Conservation (phyloP, 352 stramenopile species). For the Globisporangium barbulae region DNA sequence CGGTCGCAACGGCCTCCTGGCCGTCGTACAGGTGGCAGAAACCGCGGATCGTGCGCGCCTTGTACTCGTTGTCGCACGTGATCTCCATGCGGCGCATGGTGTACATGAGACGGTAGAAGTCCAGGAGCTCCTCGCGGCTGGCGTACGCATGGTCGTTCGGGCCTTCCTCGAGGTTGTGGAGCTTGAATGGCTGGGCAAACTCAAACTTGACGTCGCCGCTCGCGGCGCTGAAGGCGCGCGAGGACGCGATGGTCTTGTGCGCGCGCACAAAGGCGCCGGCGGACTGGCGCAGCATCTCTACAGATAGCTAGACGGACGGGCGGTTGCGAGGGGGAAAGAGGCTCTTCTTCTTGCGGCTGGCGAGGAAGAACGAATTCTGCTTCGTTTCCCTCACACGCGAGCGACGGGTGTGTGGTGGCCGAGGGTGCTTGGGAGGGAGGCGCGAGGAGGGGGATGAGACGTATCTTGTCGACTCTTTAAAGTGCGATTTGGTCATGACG, state of each 20-base stretch:
- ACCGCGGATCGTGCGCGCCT: conserved; percentile 96
- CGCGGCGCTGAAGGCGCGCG: conserved; percentile 60
- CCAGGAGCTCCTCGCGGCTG: conserved; percentile 96
- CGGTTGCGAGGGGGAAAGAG: not conserved
- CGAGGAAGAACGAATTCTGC: conserved; percentile 16
- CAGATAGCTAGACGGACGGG: not conserved
- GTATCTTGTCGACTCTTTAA: not conserved
- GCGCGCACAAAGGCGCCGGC: conserved; percentile 36
- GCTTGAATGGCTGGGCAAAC: conserved; percentile 67
- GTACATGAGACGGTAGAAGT: conserved; percentile 99
- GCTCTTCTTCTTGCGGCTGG: conserved; percentile 8
- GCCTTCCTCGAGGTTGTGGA: conserved; percentile 76
- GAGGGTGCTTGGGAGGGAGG: conserved; percentile 12
- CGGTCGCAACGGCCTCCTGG: conserved; percentile 98
- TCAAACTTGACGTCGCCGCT: conserved; percentile 69
- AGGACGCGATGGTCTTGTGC: conserved; percentile 21
- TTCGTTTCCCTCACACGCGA: conserved; percentile 2
- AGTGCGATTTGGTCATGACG: conserved; percentile 8
- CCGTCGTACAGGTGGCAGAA: conserved; percentile 99
- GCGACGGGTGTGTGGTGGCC: conserved; percentile 7
- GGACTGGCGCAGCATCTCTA: conserved; percentile 62
- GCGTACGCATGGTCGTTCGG: conserved; percentile 61
- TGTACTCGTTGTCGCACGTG: conserved; percentile 99
- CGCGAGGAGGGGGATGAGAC: not conserved
- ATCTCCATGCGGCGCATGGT: conserved; percentile 99